Conservation (phyloP, 257 asterid genomes). For the Ocimum tenuiflorum region DNA sequence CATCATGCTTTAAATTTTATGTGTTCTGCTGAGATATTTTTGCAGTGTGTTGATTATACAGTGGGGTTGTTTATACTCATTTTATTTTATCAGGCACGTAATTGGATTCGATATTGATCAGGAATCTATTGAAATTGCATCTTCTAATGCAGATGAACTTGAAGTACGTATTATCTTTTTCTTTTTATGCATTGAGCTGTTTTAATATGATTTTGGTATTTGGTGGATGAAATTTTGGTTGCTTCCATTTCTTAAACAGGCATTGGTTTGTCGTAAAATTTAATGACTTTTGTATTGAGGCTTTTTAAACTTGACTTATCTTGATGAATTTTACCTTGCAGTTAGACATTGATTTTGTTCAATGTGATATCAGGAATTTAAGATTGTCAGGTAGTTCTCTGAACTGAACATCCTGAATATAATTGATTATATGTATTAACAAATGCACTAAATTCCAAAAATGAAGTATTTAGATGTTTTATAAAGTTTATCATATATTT, state of each 20-base stretch:
- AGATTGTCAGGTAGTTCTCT: conserved; percentile 53
- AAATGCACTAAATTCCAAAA: not conserved
- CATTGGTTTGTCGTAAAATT: not conserved
- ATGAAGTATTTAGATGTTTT: not conserved
- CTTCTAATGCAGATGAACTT: conserved; percentile 67
- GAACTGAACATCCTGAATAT: not conserved
- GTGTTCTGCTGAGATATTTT: not conserved
- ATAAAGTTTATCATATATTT: not conserved
- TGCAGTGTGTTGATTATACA: not conserved
- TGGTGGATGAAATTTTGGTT: not conserved
- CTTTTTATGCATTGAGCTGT: not conserved
- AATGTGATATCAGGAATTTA: conserved; percentile 56
- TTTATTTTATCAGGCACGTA: conserved; percentile 47
- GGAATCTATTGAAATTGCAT: conserved; percentile 84
- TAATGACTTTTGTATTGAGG: not conserved
- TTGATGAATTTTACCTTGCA: conserved; percentile 30
- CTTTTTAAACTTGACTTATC: not conserved
- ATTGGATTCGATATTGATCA: conserved; percentile 73
- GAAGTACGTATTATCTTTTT: conserved; percentile 73
- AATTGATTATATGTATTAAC: not conserved
- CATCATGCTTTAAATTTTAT: not conserved
- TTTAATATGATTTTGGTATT: not conserved
- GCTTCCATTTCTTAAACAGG: too few species aligned
- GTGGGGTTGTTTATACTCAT: not conserved
- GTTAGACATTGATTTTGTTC: conserved; percentile 70